Evolutionary conservation across 23 red algal species (phyloP), one percentile per base, ranked within the genome.

Genomic region (Porphyridium purpureum): DNA sequence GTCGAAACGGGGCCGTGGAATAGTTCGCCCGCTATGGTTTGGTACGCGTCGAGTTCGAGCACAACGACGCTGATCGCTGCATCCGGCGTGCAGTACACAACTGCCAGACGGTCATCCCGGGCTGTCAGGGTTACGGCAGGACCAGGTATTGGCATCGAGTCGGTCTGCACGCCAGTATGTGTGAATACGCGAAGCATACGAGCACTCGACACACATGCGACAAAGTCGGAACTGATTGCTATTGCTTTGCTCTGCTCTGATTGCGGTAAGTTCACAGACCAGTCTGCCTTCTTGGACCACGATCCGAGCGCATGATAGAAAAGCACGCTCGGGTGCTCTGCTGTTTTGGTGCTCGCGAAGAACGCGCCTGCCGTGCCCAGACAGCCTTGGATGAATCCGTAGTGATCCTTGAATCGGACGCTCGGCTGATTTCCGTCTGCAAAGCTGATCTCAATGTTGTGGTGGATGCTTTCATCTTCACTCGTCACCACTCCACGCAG

Each of bases 271-370:
- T 31, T 24, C 31, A 56, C 40, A 6, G 72, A 75, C 83, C 83
- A 92, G 29, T 92, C 73, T 11, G 83, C 61, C 29, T 92, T 80
- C 27, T 53, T 48, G 9, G 83, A 36, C 83, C 83, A 92, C 9
- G 83, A 92, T 8, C 27, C 28, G 11, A 77, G 59, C 20, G 72
- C 36, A 21, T 69, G 65, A 29, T 72, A 92, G 27, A 75, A 66
- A 3, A 92, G 41, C 0, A 77, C 40, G 21, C 53, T 55, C 50
- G 65, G 48, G 35, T 78, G 67, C 31, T 77, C 72, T 29, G 59
- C 65, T 52, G 58, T 64, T 19, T 47, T 66, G 34, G 57, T 41
- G 3, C 58, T 50, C 3, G 40, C 83, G n/a, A 92, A 52, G 15
- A 92, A 22, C 15, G 72, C 83, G 21, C 73, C 83, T 27, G 31